Conservation (phyloP, 768 basidiomycete genomes). For the Holtermannia corniformis region DNA sequence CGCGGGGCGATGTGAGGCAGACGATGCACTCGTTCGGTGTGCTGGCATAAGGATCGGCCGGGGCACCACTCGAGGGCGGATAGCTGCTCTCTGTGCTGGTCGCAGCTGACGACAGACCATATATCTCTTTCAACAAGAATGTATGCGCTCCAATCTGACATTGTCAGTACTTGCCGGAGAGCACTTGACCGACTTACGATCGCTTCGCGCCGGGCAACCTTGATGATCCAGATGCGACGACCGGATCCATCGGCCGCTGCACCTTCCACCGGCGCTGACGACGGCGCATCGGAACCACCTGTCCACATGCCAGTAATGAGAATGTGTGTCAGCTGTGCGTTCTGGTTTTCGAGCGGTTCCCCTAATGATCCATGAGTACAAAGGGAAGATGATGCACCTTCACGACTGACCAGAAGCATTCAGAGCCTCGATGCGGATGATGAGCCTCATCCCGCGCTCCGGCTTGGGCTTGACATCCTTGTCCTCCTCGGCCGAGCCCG, state of each 20-base stretch:
- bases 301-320: conserved; percentile 61
- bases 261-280: conserved; percentile 2
- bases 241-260: conserved; percentile 3
- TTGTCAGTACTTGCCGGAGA: background rate
- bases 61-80: conserved; percentile 28
- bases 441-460: conserved; percentile 60
- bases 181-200: conserved; percentile 41
- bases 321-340: conserved; percentile 82
- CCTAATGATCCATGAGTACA: conserved; percentile 22
- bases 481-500: conserved; percentile 42
- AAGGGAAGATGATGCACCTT: background rate
- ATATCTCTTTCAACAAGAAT: conserved; percentile 93
- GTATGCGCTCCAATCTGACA: conserved; percentile 77
- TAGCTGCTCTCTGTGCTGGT: conserved; percentile 18
- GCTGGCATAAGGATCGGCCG: conserved; percentile 51
- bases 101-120: conserved; percentile 60
- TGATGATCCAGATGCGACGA: conserved; percentile 77
- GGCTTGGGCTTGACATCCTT: conserved; percentile 35
- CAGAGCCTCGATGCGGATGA: conserved; percentile 70
- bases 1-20: conserved; percentile 75
- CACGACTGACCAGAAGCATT: conserved; percentile 59
- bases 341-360: conserved; percentile 51
- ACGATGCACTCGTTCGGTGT: conserved; percentile 66
- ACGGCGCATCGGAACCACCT: conserved; percentile 20
- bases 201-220: conserved; percentile 85